Evolutionary conservation across 805 yeast genomes (phyloP), one percentile per base, ranked within the genome.

Genomic region (Suhomyces faveliae): DNA sequence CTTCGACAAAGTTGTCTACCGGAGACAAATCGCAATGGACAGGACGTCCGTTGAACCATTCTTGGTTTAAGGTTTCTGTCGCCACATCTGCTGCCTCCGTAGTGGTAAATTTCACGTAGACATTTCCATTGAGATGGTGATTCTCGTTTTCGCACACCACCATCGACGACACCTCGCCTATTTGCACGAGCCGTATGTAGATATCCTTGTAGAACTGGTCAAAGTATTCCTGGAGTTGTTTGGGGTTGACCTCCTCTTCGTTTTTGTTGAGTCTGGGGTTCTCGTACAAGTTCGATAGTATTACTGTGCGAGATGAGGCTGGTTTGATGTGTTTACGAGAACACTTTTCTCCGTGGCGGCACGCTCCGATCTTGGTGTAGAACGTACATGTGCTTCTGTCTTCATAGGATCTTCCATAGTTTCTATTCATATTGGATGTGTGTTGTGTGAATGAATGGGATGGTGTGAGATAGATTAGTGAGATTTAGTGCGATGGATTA

Each of bases 301-400:
- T 69, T 1, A 90, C 74, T 0, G 92, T 85, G 46, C 74, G 71
- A 0, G 96, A 85, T 35, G 71, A 64, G 6, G 71, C 64, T 1
- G 97, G 96, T 55, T 78, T 78, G 17, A 78, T 72, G 63, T 90
- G 91, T 48, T 76, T 77, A 57, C 92, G 73, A 7, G 89, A 83
- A 59, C 98, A 91, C 57, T 84, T 85, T 49, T 84, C 90, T 0
- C 97, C 97, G 63, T 91, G 97, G 50, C 97, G 76, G 59, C 98
- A 91, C 0, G 96, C 95, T 0, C 98, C 98, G 24, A 89, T 87
- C 62, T 85, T 88, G 52, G 77, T 73, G 61, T 83, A 89, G 61
- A 90, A 90, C 33, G 80, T 71, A 54, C 85, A 79, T 23, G 30
- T 33, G 10, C 20, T 12, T 12, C 51, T 33, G 35, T 51, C 54